Evolutionary conservation across 495 filamentous ascomycete genomes (phyloP), one percentile per base, ranked within the genome.

Genomic region (Chaetomidium leptoderma): DNA sequence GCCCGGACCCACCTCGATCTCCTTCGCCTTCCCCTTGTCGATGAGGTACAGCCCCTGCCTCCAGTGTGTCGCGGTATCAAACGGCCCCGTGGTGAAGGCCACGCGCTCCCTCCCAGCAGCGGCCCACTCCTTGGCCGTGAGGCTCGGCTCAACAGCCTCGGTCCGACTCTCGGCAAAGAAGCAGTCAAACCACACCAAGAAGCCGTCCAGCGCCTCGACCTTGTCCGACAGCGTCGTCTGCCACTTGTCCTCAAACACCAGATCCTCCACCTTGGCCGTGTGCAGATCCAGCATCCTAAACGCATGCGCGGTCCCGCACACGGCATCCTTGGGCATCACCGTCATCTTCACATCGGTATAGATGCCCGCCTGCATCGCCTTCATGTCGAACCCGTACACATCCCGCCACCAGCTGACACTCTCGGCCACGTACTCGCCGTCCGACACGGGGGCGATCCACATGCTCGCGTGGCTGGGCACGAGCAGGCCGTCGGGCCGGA

Each of bases 381-480:
- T 85, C 78, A 93, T 96, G 76, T 99, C 85, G 73, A 99, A 99
- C 53, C 93, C 93, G 73, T 96, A 99, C 13, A 99, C 92, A 61
- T 97, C 95, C 69, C 95, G 88, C 93, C 93, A 99, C 80, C 95
- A 97, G 65, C 81, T 77, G 60, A 95, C 87, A 76, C 92, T 91
- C 66, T 97, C 91, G 55, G 91, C 83, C 70, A 95, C 86, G 78
- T 92, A 96, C 43, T 91, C 88, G 43, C 86, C 84, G 70, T 96
- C 91, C 56, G 91, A 83, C 44, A 95, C 88, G 30, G 86, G 92
- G 17, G 91, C 90, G 66, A 96, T 75, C 82, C 89, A 95, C 70
- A 97, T 87, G 57, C 85, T 91, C 32, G 88, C 87, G 77, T 92
- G 91, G 70, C 90, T 90, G 19, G 92, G 92, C 65, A 96, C 92